Percentiles rank a stretch among this genome's conserved stretches.
Conservation (phyloP, 441 rosid species). For the Breynia disticha region DNA sequence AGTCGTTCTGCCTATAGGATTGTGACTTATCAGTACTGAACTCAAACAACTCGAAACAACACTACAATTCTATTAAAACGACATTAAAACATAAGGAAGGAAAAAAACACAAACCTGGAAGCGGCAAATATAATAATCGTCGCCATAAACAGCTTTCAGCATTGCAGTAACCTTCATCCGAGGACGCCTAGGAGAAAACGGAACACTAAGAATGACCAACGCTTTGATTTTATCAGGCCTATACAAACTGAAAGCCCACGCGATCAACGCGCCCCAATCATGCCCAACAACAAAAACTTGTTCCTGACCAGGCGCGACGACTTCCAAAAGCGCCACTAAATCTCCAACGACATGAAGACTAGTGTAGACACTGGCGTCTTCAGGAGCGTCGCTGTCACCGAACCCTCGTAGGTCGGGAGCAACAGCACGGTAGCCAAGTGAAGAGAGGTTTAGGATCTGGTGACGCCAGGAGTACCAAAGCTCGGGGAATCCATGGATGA, state of each 20-base stretch:
- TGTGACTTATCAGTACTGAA: too few relatives aligned
- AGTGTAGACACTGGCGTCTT: constrained; percentile 28
- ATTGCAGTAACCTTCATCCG: constrained; percentile 23
- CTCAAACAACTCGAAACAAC: too few relatives aligned
- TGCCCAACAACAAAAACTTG: constrained; percentile 68
- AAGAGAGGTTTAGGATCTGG: constrained; percentile 52
- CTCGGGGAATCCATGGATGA: constrained; percentile 72
- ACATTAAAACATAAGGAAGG: not conserved
- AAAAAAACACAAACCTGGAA: constrained; percentile 37
- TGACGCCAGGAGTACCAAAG: constrained; percentile 83
- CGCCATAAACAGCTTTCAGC: constrained; percentile 36
- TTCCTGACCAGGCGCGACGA: constrained; percentile 30
- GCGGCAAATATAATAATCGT: constrained; percentile 62
- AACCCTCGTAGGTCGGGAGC: constrained; percentile 79
- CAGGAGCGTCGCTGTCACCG: constrained; percentile 68
- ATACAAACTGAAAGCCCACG: constrained; percentile 54
- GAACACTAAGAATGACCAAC: constrained; percentile 46
- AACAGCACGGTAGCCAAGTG: constrained; percentile 59
- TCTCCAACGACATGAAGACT: constrained; percentile 51
- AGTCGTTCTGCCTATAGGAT: too few relatives aligned
- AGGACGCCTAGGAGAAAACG: constrained; percentile 43
- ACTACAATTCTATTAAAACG: not conserved
- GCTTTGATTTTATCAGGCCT: constrained; percentile 66
- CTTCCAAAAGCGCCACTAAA: constrained; percentile 44
- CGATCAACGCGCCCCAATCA: constrained; percentile 64